Evolutionary conservation across 2,329 filamentous ascomycete genomes (phyloP), one percentile per base, ranked within the genome.

Genomic region (Chaetomiaceae sp.): DNA sequence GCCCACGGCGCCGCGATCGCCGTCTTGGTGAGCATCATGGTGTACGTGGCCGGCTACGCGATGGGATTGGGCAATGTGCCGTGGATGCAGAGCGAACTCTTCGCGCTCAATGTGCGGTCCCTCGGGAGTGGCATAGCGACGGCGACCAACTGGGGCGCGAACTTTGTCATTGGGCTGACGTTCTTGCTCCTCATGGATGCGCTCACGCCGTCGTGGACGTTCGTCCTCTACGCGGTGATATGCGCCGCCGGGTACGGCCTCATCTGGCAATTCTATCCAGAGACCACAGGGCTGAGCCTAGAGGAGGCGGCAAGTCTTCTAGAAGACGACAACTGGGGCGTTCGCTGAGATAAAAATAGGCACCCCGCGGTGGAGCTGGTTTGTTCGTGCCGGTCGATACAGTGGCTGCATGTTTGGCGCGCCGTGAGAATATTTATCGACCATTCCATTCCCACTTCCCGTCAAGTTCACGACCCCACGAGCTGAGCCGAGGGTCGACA

Each of bases 21-120:
- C 15, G 84, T 96, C 35, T 75, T 96, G 2, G 52, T 78, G 33
- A 84, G 84, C 53, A 83, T 96, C 63, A 84, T 89, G 64, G 56
- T 88, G 7, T 96, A 94, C 64, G 89, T 95, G 2, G 84, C 87
- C 8, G 75, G 84, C 1, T 97, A 94, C 62, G 91, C 91, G 1
- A 72, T 90, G 1, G 91, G 91, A 2, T 74, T 97, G 2, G 91
- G 91, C 8, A 94, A 89, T 58, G 88, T 97, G 3, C 90, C 91
- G 0, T 97, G 91, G 91, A 91, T 95, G 75, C 90, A 95, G 68
- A 88, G 84, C 56, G 91, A 97, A 68, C 76, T 95, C 26, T 96
- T 96, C 61, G 86, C 89, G 1, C 72, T 90, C 38, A 74, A 75
- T 24, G 85, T 89, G 37, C 80, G 86, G 39, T 82, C 83, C 4